Evolutionary conservation across 1,284 basidiomycete species (phyloP).

Genomic region (Amylostereum areolatum): DNA sequence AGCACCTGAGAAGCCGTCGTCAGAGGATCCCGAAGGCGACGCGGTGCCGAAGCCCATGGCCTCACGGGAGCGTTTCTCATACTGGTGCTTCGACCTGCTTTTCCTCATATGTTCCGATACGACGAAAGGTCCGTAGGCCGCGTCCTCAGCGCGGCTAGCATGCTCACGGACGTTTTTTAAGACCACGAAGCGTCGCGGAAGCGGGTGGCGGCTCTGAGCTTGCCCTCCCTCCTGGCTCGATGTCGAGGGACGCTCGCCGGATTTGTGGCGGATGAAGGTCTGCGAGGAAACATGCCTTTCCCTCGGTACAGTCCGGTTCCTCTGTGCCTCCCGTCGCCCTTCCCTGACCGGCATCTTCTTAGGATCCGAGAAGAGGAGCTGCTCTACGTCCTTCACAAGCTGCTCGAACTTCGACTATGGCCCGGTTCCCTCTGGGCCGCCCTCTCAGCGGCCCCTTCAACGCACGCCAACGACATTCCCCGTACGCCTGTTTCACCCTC

Average conservation of each 20-base stretch:
- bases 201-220: conserved; percentile 63
- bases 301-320: conserved; percentile 49
- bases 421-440: conserved; percentile 73
- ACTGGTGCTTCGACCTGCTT: conserved; percentile 91
- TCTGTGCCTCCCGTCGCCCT: neutral
- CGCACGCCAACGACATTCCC: conserved; percentile 46
- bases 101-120: conserved; percentile 72
- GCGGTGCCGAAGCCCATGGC: conserved; percentile 38
- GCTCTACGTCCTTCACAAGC: conserved; percentile 74
- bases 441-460: conserved; percentile 55
- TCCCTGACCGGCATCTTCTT: neutral
- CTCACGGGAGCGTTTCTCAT: conserved; percentile 81
- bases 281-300: conserved; percentile 83
- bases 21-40: too few relatives aligned
- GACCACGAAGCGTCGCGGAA: conserved; percentile 54
- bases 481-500: conserved; percentile 27
- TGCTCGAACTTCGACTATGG: conserved; percentile 68
- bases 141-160: neutral
- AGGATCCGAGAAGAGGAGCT: conserved; percentile 89
- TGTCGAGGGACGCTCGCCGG: conserved; percentile 62
- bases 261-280: conserved; percentile 77
- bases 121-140: conserved; percentile 43
- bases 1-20: too few relatives aligned
- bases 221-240: conserved; percentile 69
- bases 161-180: conserved; percentile 18